Evolutionary conservation across 495 filamentous ascomycete species (phyloP).

Genomic region (Lineolata rhizophorae): DNA sequence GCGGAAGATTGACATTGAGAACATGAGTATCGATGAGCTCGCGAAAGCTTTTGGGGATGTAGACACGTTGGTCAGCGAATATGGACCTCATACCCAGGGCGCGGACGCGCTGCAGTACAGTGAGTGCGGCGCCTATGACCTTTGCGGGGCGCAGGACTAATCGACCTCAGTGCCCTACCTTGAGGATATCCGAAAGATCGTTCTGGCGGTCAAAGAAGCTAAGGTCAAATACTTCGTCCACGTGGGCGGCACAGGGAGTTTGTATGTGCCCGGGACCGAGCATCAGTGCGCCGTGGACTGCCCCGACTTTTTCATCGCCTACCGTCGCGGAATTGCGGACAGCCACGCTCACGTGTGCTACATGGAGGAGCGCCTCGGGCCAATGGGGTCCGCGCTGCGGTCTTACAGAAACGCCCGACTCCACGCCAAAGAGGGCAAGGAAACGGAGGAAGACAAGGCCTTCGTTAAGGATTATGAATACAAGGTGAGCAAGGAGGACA

Average conservation of each 20-base stretch:
- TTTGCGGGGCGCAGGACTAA: no score
- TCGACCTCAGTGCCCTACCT: constrained; percentile 9
- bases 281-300: constrained; percentile 8
- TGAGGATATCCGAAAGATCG: constrained; percentile 11
- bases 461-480: constrained; percentile 8
- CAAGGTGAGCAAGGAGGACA: constrained; percentile 6
- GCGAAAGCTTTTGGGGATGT: constrained; percentile 8
- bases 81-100: constrained; percentile 11
- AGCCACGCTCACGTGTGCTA: constrained; percentile 13
- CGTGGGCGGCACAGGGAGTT: constrained; percentile 12
- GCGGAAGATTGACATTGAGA: constrained; percentile 5
- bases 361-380: constrained; percentile 13
- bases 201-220: constrained; percentile 11
- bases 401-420: constrained; percentile 10
- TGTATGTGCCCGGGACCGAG: constrained; percentile 6
- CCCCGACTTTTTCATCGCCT: constrained; percentile 11
- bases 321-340: constrained; percentile 12
- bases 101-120: constrained; percentile 10
- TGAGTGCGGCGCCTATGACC: constrained; percentile 3
- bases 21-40: constrained; percentile 4
- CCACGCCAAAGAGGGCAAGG: constrained; percentile 4
- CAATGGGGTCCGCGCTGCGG: constrained; percentile 7
- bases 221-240: constrained; percentile 11
- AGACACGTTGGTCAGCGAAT: constrained; percentile 12
- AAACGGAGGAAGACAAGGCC: constrained; percentile 1